Evolutionary conservation across 2,329 filamentous ascomycete species (phyloP).

Genomic region (Fusarium irregulare): DNA sequence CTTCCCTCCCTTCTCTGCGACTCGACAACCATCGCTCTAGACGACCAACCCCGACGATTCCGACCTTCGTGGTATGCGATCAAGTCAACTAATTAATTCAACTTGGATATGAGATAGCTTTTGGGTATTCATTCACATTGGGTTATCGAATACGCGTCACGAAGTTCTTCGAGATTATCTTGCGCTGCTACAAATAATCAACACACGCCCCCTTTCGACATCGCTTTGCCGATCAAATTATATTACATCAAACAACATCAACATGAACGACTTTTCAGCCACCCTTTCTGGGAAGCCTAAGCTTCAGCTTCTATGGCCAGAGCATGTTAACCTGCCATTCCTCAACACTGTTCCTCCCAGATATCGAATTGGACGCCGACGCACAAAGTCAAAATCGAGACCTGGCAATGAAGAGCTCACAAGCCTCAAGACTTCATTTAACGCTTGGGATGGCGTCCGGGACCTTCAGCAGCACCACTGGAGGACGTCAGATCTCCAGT

Average conservation of each 20-base stretch:
- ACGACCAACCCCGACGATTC: constrained; percentile 37
- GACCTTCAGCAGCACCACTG: constrained; percentile 82
- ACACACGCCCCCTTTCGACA: constrained; percentile 13
- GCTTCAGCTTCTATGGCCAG: constrained; percentile 55
- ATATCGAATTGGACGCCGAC: constrained; percentile 54
- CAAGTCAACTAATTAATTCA: constrained; percentile 37
- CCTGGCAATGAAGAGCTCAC: constrained; percentile 71
- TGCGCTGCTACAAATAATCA: constrained; percentile 20
- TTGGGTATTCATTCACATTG: constrained; percentile 51
- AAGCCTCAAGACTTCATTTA: constrained; percentile 83
- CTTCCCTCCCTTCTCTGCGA: constrained; percentile 40
- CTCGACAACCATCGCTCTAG: constrained; percentile 38
- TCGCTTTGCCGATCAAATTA: constrained; percentile 16
- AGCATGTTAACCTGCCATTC: constrained; percentile 56
- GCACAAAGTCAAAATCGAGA: constrained; percentile 55
- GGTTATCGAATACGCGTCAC: constrained; percentile 38
- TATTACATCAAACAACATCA: constrained; percentile 29
- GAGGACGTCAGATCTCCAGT: constrained; percentile 87
- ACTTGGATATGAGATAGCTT: constrained; percentile 53
- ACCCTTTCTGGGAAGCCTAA: constrained; percentile 55
- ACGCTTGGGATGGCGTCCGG: constrained; percentile 79
- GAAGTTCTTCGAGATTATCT: constrained; percentile 28
- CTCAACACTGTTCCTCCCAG: constrained; percentile 57
- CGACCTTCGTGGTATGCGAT: constrained; percentile 35
- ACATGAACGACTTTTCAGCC: constrained; percentile 55